These are phyloP conservation scores for Hypericum androsaemum DNA, from an alignment of 345 rosid species.

Conservation along the genomic window DNA sequence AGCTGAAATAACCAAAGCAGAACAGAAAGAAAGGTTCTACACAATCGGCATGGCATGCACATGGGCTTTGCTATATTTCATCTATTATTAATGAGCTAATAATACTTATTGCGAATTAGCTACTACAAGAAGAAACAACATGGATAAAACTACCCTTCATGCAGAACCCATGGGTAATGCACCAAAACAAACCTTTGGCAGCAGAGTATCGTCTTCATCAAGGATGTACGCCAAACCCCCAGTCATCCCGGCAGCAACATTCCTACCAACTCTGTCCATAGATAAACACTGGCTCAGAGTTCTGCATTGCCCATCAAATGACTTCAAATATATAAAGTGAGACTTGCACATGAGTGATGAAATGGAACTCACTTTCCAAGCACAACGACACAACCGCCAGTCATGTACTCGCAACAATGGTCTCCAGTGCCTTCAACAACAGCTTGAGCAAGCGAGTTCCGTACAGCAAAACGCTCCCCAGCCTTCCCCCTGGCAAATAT, in stretches of 20 bases:
- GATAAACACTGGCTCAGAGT: constrained; percentile 9
- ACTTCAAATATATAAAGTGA: background rate
- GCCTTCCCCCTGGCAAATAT: constrained; percentile 91
- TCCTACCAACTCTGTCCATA: constrained; percentile 83
- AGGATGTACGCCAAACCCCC: constrained; percentile 94
- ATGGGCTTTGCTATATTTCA: too few relatives aligned
- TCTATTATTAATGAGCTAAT: too few relatives aligned
- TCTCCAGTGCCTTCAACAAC: constrained; percentile 99
- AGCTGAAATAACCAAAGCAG: too few relatives aligned
- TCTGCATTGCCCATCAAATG: constrained; percentile 1
- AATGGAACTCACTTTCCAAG: constrained; percentile 79
- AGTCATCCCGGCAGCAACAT: constrained; percentile 99
- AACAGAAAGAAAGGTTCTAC: too few relatives aligned
- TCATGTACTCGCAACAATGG: constrained; percentile 98
- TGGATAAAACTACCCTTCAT: background rate
- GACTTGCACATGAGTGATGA: constrained; percentile 2
- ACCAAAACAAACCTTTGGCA: constrained; percentile 61
- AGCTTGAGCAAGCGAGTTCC: constrained; percentile 95
- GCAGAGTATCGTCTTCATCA: constrained; percentile 76
- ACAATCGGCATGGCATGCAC: too few relatives aligned
- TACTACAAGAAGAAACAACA: too few relatives aligned
- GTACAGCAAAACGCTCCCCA: constrained; percentile 97
- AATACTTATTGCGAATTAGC: too few relatives aligned
- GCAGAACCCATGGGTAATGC: background rate
- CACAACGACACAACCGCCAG: constrained; percentile 91